Percentiles rank a stretch among this genome's conserved stretches.
phyloP scores from a whole-genome alignment of 2,329 filamentous ascomycete species.

The Berkeleyomyces rouxiae region DNA sequence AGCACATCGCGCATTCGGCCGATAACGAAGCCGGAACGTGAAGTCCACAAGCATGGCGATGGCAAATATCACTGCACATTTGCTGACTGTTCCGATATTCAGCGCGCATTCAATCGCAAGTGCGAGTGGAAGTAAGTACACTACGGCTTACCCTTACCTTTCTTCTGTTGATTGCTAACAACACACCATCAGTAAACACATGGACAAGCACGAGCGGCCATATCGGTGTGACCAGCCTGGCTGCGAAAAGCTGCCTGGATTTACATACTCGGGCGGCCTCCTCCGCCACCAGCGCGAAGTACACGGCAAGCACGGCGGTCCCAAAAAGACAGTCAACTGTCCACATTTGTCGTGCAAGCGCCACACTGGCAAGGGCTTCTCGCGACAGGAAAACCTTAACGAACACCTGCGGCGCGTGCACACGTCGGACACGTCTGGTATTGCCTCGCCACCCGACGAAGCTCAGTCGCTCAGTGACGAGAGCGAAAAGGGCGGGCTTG shows the following conservation, averaged over 20 bases:
- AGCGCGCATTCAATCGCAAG: slow-evolving; percentile 56
- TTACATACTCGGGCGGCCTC: slow-evolving; percentile 86
- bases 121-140: slow-evolving; percentile 86
- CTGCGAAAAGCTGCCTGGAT: slow-evolving; percentile 82
- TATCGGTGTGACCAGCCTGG: slow-evolving; percentile 72
- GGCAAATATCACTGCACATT: slow-evolving; percentile 66
- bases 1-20: slow-evolving; percentile 29
- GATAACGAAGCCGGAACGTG: slow-evolving; percentile 42
- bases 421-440: slow-evolving; percentile 44
- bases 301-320: slow-evolving; percentile 75
- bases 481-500: slow-evolving; percentile 22
- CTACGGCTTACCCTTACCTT: background rate
- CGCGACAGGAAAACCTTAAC: slow-evolving; percentile 81
- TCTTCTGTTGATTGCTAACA: slow-evolving; percentile 17
- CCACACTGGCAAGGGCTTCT: slow-evolving; percentile 76
- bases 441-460: slow-evolving; percentile 21
- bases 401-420: slow-evolving; percentile 90
- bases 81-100: slow-evolving; percentile 48
- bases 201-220: slow-evolving; percentile 93
- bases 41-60: slow-evolving; percentile 43
- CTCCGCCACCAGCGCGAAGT: slow-evolving; percentile 85
- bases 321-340: slow-evolving; percentile 75
- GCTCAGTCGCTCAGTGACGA: slow-evolving; percentile 29
- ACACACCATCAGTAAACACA: slow-evolving; percentile 56
- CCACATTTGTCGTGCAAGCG: slow-evolving; percentile 79